Evolutionary conservation across 1,284 basidiomycete species (phyloP).

Genomic region (Ceratobasidium sp.): DNA sequence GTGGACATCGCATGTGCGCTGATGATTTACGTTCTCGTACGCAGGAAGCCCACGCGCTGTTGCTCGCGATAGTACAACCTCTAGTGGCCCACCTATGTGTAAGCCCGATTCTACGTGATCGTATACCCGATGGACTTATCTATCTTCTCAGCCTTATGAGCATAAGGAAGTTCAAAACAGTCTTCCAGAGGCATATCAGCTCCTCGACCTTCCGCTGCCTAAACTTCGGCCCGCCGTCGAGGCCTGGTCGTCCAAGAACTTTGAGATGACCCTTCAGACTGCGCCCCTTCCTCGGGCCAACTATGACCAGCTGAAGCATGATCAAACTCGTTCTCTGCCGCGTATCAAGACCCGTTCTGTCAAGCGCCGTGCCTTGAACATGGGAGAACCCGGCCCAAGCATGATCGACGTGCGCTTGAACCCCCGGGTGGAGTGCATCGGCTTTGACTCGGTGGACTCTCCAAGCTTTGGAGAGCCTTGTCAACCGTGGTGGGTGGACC

Average conservation of each 20-base stretch:
- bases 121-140: not conserved
- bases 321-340: slow-evolving; percentile 1
- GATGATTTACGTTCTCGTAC: not conserved
- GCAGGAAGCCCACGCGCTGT: slow-evolving; percentile 8
- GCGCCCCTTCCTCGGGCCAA: slow-evolving; percentile 15
- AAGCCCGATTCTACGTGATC: not conserved
- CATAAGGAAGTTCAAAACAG: slow-evolving; percentile 18
- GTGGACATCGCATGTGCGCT: not conserved
- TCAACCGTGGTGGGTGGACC: slow-evolving; percentile 15
- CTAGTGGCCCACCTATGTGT: slow-evolving; percentile 23
- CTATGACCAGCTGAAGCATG: not conserved
- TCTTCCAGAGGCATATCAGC: slow-evolving; percentile 11
- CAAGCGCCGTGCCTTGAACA: slow-evolving; percentile 1
- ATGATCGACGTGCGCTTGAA: not conserved
- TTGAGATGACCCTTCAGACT: slow-evolving; percentile 25
- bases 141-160: not conserved
- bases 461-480: not conserved
- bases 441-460: not conserved
- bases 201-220: slow-evolving; percentile 26
- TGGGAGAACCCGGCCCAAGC: not conserved
- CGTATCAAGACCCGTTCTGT: slow-evolving; percentile 1
- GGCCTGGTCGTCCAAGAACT: slow-evolving; percentile 27
- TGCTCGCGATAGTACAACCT: slow-evolving; percentile 24
- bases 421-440: not conserved
- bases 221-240: slow-evolving; percentile 18